A percentile compares a stretch with the other conserved stretches of the same genome.
Conservation (phyloP, 441 rosid genomes). For the Croton setiger region DNA sequence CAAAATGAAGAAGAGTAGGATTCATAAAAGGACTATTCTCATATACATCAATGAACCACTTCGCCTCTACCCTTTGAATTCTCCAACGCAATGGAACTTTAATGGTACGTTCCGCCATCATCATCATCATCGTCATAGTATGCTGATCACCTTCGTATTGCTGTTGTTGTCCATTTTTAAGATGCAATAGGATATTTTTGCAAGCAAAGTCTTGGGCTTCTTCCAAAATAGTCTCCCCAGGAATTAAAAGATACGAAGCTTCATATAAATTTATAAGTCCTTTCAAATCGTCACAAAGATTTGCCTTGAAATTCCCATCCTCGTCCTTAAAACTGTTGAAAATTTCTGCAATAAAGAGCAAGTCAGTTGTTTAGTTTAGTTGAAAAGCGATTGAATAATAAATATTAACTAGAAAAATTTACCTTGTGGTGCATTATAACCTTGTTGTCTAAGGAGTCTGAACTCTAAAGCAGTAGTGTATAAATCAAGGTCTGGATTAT, state of each 20-base stretch:
- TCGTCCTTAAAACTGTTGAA: constrained; percentile 22
- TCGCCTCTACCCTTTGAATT: constrained; percentile 27
- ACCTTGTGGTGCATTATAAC: constrained; percentile 22
- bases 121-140: no score
- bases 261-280: constrained; percentile 25
- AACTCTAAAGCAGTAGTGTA: constrained; percentile 20
- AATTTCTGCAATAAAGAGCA: no score
- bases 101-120: no score
- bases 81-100: constrained; percentile 38
- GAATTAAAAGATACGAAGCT: constrained; percentile 19
- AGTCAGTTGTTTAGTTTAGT: no score
- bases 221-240: constrained; percentile 27
- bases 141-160: background rate
- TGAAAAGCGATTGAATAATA: no score
- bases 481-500: background rate
- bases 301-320: constrained; percentile 13
- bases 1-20: constrained; percentile 26
- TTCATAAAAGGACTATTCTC: constrained; percentile 6
- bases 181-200: constrained; percentile 8
- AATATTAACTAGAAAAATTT: no score
- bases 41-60: constrained; percentile 30
- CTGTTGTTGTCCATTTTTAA: no score
- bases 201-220: constrained; percentile 27
- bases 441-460: constrained; percentile 28
- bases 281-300: constrained; percentile 12